Evolutionary conservation across 768 basidiomycete genomes (phyloP).

Genomic region (Lactarius trivialis): DNA sequence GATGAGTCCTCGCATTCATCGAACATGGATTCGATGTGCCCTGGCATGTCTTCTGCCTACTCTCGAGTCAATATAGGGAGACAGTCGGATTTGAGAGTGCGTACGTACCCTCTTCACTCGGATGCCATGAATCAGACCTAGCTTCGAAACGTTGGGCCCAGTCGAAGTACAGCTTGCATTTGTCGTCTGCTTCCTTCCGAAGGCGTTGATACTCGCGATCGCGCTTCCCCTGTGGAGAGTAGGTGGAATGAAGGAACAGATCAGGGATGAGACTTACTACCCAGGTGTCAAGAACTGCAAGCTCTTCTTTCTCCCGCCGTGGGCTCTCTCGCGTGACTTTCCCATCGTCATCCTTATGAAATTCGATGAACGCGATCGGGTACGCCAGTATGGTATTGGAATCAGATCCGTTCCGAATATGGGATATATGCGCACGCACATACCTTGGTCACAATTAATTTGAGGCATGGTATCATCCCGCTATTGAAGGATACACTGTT

Average conservation of each 20-base stretch:
- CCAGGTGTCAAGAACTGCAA: slow-evolving; percentile 55
- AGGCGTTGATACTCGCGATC: slow-evolving; percentile 54
- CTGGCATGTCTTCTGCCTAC: slow-evolving; percentile 25
- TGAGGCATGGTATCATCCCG: slow-evolving; percentile 67
- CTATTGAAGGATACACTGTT: slow-evolving; percentile 78
- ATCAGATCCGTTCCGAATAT: not conserved
- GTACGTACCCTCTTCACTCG: slow-evolving; percentile 24
- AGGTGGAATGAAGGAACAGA: not conserved
- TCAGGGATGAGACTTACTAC: slow-evolving; percentile 39
- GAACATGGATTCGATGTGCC: slow-evolving; percentile 30
- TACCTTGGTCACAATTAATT: slow-evolving; percentile 66
- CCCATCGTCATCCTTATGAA: slow-evolving; percentile 44
- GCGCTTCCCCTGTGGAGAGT: slow-evolving; percentile 43
- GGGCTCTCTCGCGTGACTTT: slow-evolving; percentile 51
- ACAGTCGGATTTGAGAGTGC: not conserved
- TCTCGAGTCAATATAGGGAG: not conserved
- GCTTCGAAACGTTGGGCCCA: slow-evolving; percentile 61
- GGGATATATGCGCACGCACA: not conserved
- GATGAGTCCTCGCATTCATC: slow-evolving; percentile 13
- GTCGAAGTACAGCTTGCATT: slow-evolving; percentile 44
- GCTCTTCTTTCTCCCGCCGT: slow-evolving; percentile 65
- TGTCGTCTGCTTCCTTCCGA: slow-evolving; percentile 50
- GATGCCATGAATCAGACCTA: slow-evolving; percentile 38
- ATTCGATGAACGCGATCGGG: slow-evolving; percentile 78
- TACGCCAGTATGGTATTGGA: slow-evolving; percentile 40